Percentiles rank a stretch among this genome's conserved stretches.
Conservation (phyloP, 108 stramenopile genomes). For the Nitzschia sp. region DNA sequence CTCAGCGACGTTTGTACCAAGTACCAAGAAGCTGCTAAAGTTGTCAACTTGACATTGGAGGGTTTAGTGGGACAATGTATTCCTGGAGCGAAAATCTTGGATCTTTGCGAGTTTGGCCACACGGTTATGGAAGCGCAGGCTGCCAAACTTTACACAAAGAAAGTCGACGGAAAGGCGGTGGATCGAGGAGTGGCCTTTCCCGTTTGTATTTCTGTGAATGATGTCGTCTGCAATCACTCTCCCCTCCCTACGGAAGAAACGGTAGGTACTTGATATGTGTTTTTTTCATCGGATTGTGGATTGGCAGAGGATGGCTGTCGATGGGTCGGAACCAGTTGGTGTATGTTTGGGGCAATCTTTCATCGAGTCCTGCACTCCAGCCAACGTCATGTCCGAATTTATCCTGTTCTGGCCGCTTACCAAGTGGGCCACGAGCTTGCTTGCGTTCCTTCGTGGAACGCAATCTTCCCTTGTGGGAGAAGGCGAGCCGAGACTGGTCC, state of each 20-base stretch:
- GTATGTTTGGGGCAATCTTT: no score
- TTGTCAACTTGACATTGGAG: slow-evolving; percentile 91
- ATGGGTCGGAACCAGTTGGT: not conserved
- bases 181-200: slow-evolving; percentile 99
- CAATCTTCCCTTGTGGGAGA: slow-evolving; percentile 22
- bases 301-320: not conserved
- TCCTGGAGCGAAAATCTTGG: slow-evolving; percentile 89
- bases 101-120: slow-evolving; percentile 90
- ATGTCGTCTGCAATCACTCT: slow-evolving; percentile 95
- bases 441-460: slow-evolving; percentile 24
- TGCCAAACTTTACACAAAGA: slow-evolving; percentile 82
- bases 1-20: slow-evolving; percentile 95
- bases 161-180: slow-evolving; percentile 80
- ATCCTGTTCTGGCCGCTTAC: slow-evolving; percentile 62
- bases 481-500: slow-evolving; percentile 63
- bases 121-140: slow-evolving; percentile 71
- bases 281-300: not conserved
- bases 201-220: slow-evolving; percentile 98
- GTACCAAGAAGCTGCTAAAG: slow-evolving; percentile 98
- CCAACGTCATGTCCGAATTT: no score
- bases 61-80: slow-evolving; percentile 88
- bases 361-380: not conserved
- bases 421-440: slow-evolving; percentile 81
- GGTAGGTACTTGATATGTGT: slow-evolving; percentile 46
- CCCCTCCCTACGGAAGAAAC: slow-evolving; percentile 90